Evolutionary conservation across 176 grass and related monocot genomes (phyloP).

Genomic region (Juncus inflexus): DNA sequence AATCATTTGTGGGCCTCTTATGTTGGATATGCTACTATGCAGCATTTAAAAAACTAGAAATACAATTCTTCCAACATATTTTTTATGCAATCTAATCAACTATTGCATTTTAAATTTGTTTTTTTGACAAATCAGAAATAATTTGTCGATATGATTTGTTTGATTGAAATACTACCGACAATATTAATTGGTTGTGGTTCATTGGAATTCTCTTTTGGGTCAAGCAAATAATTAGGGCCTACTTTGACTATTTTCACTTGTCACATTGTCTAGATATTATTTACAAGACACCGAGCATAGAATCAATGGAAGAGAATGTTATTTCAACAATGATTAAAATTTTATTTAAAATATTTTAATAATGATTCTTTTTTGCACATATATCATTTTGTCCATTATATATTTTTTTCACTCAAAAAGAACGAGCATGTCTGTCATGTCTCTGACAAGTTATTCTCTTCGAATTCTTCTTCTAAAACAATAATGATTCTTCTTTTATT

Average conservation of each 20-base stretch:
- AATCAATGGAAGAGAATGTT: no score
- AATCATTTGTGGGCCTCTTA: conserved; percentile 20
- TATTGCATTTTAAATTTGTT: neutral
- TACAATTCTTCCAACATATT: neutral
- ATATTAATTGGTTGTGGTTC: neutral
- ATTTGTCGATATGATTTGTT: conserved; percentile 1
- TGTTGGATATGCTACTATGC: neutral
- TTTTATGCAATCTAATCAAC: conserved; percentile 9
- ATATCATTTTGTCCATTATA: no score
- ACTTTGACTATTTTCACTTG: neutral
- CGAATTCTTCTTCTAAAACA: no score
- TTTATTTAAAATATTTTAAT: no score
- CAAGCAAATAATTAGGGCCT: conserved; percentile 7
- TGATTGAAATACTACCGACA: conserved; percentile 20
- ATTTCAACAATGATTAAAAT: no score
- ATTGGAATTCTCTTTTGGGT: neutral
- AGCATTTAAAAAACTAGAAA: neutral
- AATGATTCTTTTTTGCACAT: no score
- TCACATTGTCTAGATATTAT: neutral
- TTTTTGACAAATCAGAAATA: neutral
- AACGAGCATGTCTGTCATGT: no score
- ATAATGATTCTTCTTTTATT: no score
- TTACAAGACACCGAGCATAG: no score
- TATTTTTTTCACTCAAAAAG: no score
- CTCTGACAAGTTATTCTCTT: no score